Base-by-base conservation (phyloP, 257 asterid species). In the Cynanchum wilfordii region DNA sequence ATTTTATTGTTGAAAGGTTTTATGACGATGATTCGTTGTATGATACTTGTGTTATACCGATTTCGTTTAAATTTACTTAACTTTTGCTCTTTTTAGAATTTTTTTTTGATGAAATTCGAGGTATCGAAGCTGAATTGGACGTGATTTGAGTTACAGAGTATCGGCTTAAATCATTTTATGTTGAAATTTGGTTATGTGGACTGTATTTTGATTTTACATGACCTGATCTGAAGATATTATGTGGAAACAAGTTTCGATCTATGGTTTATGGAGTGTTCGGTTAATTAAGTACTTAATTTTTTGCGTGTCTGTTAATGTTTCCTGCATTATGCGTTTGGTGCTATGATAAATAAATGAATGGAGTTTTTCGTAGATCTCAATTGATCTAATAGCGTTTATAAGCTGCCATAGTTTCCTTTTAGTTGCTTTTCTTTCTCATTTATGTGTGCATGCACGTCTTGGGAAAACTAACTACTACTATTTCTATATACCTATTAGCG, bases 141-240 rank as follows among this genome's bases (percentile, higher is more conserved):
- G 74, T 62, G 80, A 30, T 51, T 67, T 79, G 49, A 38, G 70
- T 22, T 29, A 20, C 65, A 3, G 27, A 16, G 55, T 52, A 36
- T 40, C 25, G 45, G 52, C 2, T 67, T 51, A 45, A 47, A 19
- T 45, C 51, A 12, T 19, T 62, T 47, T 40, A 64, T 70, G 22
- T 69, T 27, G 63, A 29, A 25, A 68, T 63, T 69, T 50, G 16
- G 22, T 63, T 36, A 64, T 25, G 42, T 40, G 12, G n/a, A 54
- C 24, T 24, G 52, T 22, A 22, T 50, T 60, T 59, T 33, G n/a
- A 45, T 65, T 29, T 58, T 4, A 65, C 57, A 27, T n/a, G 65
- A n/a, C 27, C 72, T 54, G 86, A 82, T 73, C 79, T 73, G 73
- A 33, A 44, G 64, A 73, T 73, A 16, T 24, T 67, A 5, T 17